Conservation (phyloP, 1,284 basidiomycete species). For the Cryptococcus sp. region DNA sequence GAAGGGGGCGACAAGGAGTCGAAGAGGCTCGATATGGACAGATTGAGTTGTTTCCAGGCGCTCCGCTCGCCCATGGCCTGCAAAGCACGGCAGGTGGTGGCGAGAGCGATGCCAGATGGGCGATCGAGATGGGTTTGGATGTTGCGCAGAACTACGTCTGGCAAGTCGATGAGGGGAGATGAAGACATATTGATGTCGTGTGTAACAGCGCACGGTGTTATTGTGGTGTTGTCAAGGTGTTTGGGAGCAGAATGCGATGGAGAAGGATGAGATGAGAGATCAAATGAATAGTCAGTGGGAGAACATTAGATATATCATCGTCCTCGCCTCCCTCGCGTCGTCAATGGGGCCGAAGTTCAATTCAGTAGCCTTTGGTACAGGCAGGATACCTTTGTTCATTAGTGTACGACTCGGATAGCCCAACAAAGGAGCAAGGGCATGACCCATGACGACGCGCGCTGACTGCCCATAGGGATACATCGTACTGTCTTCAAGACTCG, state of each 20-base stretch:
- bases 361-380: too few species aligned
- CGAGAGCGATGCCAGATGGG: slow-evolving; percentile 1
- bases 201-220: background rate
- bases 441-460: too few species aligned
- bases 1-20: background rate
- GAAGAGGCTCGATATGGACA: slow-evolving; percentile 13
- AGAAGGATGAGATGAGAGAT: too few species aligned
- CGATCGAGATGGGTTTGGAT: slow-evolving; percentile 10
- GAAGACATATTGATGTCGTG: background rate
- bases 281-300: too few species aligned
- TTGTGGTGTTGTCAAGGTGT: background rate
- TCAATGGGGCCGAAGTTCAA: too few species aligned
- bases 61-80: slow-evolving; percentile 4
- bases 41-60: slow-evolving; percentile 19
- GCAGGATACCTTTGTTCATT: too few species aligned
- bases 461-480: too few species aligned
- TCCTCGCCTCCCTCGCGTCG: too few species aligned
- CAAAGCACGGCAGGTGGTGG: slow-evolving; percentile 13
- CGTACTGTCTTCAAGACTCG: too few species aligned
- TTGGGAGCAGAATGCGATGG: background rate
- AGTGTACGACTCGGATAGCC: too few species aligned
- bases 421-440: too few species aligned
- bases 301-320: too few species aligned
- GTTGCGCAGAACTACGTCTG: background rate
- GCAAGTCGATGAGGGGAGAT: slow-evolving; percentile 2